Evolutionary conservation across 139 green algal species (phyloP), one percentile per base, ranked within the genome.

Genomic region (Raphidocelis subcapitata): DNA sequence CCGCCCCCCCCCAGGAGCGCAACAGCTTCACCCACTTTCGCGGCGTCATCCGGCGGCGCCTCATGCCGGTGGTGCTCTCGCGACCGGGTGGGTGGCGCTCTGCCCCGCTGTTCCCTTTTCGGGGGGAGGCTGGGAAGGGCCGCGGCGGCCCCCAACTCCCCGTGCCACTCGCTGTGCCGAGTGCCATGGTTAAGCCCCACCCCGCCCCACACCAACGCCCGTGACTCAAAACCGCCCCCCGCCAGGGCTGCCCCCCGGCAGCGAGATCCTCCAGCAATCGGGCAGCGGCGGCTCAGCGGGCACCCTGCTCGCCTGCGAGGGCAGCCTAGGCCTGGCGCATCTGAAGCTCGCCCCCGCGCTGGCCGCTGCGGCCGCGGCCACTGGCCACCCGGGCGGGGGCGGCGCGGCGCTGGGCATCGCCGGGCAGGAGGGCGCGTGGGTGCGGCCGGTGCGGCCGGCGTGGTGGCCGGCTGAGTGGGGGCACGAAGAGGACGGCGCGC

Each of bases 11-110:
- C 8, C 62, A 69, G 63, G 81, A 88, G 67, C 72, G 78, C 26
- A 83, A 85, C 60, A 82, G 72, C 36, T 88, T 83, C 78, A 87
- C 76, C n/a, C 85, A 87, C 67, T 88, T 66, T 69, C 67, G 67
- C 33, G 94, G 94, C 33, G 80, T 95, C 24, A 88, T 98, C 35
- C 85, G 94, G 36, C 94, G 94, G 75, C 83, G 94, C 0, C 73
- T 95, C 61, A 86, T 98, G 76, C 90, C 94, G 23, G 79, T 93
- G 62, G 21, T 37, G 20, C 29, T 87, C 44, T 28, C 52, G 24
- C 55, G 41, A 0, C 41, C 65, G 28, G 69, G 56, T 3, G 26
- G 21, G 21, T n/a, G n/a, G n/a, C n/a, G n/a, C n/a, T n/a, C n/a
- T n/a, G n/a, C n/a, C n/a, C n/a, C n/a, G n/a, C n/a, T n/a, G n/a